Evolutionary conservation across 176 grass and related monocot genomes (phyloP).

Genomic region (Calamus simplicifolius): DNA sequence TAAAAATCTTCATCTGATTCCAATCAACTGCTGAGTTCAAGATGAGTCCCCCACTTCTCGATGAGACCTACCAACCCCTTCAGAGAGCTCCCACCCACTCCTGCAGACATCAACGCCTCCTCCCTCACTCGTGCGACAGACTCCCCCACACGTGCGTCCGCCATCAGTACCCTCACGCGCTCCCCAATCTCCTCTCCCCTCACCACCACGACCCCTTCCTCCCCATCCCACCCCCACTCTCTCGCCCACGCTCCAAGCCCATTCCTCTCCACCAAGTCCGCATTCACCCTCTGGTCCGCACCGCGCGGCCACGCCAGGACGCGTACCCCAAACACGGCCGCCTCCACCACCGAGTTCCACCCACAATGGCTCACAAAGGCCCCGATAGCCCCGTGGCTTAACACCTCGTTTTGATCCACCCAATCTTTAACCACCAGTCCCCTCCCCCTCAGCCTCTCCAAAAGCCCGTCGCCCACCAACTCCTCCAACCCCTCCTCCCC

Average conservation of each 20-base stretch:
- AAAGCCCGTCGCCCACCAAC: conserved; percentile 25
- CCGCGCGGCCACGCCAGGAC: conserved; percentile 41
- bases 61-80: conserved; percentile 19
- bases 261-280: conserved; percentile 10
- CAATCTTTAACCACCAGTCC: conserved; percentile 45
- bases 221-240: conserved; percentile 49
- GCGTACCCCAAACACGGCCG: conserved; percentile 28
- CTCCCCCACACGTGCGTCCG: background rate
- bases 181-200: conserved; percentile 22
- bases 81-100: conserved; percentile 26
- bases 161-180: conserved; percentile 47
- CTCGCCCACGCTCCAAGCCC: conserved; percentile 46
- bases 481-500: conserved; percentile 8
- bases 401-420: conserved; percentile 57
- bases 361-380: conserved; percentile 64
- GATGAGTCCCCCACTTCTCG: background rate
- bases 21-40: too few relatives aligned
- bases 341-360: conserved; percentile 57
- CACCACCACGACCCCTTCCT: conserved; percentile 19
- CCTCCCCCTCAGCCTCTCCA: conserved; percentile 31
- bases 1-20: too few relatives aligned
- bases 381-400: conserved; percentile 40
- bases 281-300: conserved; percentile 52
- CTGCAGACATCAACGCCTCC: conserved; percentile 17
- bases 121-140: background rate